Evolutionary conservation across 345 rosid genomes (phyloP), one percentile per base, ranked within the genome.

Genomic region (Abelmoschus esculentus): DNA sequence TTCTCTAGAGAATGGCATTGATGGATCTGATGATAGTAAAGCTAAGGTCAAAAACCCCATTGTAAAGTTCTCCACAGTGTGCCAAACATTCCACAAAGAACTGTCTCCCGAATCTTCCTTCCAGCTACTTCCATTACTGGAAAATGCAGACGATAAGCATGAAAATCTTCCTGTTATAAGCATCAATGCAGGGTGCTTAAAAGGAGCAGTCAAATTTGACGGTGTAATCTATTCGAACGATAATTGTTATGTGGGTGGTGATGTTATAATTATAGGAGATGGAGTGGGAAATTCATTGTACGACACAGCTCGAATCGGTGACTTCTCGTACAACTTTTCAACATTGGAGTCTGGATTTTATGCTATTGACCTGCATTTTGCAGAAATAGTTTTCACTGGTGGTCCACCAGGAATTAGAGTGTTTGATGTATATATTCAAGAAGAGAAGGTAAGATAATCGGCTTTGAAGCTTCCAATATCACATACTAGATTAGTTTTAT

Each of bases 41-140:
- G 61, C 44, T 36, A 61, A 73, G 69, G 78, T 70, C 26, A 88
- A 70, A 69, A 71, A 71, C 26, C 85, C 78, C 28, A 64, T 80
- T 54, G 97, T 91, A 15, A 86, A 89, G 71, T 89, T 89, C 67
- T 89, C 98, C 5, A 72, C 89, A 0, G 72, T 85, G 2, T 79
- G 80, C 76, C 93, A 86, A 78, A 83, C 88, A 19, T 89, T 88
- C 26, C 73, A 74, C 19, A 79, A 65, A 50, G 86, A 83, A 69
- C 65, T 79, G 70, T 82, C 97, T 63, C 92, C 97, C 0, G 90
- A 86, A 65, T 88, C 92, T 67, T 95, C 99, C 31, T 91, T 95
- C 12, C 93, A 88, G 81, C 89, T 95, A 60, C 85, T 82, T 69
- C 87, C 84, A 1, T 79, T 73, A 14, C 75, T 76, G 22, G 71